Evolutionary conservation across 495 filamentous ascomycete species (phyloP).

Genomic region (Aspergillus sparsus): DNA sequence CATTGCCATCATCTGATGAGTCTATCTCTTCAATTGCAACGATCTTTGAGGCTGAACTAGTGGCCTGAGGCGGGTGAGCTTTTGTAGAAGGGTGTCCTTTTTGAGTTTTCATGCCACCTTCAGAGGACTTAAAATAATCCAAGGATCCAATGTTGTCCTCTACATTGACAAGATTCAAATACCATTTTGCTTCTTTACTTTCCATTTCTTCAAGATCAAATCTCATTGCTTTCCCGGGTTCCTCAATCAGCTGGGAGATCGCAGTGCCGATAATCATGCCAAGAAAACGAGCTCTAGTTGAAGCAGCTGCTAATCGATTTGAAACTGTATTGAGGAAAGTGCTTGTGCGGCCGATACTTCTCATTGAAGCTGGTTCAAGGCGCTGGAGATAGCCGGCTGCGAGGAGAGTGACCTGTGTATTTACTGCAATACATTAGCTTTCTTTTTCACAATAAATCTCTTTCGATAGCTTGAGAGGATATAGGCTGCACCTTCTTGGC

Average conservation of each 20-base stretch:
- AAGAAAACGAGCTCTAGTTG: constrained; percentile 73
- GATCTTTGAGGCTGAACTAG: constrained; percentile 50
- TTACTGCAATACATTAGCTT: constrained; percentile 54
- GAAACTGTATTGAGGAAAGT: constrained; percentile 76
- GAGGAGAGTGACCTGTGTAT: constrained; percentile 77
- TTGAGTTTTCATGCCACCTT: constrained; percentile 7
- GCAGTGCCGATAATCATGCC: constrained; percentile 88
- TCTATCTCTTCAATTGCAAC: constrained; percentile 70
- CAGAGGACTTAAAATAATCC: constrained; percentile 44
- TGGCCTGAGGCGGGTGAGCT: constrained; percentile 6
- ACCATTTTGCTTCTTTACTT: constrained; percentile 73
- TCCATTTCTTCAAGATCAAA: constrained; percentile 83
- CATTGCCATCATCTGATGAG: constrained; percentile 42
- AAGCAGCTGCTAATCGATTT: constrained; percentile 78
- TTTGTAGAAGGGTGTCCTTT: constrained; percentile 18
- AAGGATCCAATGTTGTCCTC: constrained; percentile 65
- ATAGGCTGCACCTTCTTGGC: constrained; percentile 73
- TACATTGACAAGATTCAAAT: constrained; percentile 63
- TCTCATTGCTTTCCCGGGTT: constrained; percentile 67
- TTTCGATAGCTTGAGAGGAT: not conserved
- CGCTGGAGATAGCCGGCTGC: constrained; percentile 74
- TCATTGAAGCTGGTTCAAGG: constrained; percentile 57
- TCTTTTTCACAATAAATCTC: not conserved
- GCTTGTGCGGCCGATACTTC: constrained; percentile 66
- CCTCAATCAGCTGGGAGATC: constrained; percentile 78